These are phyloP conservation scores for Diplocarpon mali DNA, from an alignment of 2,329 filamentous ascomycete species.

Conservation along the genomic window DNA sequence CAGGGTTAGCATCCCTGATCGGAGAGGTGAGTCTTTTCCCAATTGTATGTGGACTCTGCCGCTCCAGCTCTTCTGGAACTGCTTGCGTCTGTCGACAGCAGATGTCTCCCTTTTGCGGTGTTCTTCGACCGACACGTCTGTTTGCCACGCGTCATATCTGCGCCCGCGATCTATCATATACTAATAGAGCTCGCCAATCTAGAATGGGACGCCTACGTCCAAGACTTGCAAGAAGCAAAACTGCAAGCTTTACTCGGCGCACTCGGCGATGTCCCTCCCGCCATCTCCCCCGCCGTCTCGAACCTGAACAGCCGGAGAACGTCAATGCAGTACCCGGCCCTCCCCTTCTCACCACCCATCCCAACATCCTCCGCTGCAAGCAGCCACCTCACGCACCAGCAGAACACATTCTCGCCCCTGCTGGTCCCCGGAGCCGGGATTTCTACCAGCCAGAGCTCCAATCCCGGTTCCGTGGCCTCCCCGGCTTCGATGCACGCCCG, in stretches of 20 bases:
- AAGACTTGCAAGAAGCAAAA: slow-evolving; percentile 80
- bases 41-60: not conserved
- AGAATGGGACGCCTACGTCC: slow-evolving; percentile 68
- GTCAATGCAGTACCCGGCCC: slow-evolving; percentile 62
- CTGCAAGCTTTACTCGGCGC: slow-evolving; percentile 83
- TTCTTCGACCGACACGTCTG: not conserved
- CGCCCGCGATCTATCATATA: not conserved
- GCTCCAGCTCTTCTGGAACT: slow-evolving; percentile 2
- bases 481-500: slow-evolving; percentile 56
- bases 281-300: slow-evolving; percentile 54
- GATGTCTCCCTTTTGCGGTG: not conserved
- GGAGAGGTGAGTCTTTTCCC: slow-evolving; percentile 25
- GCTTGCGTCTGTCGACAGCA: not conserved
- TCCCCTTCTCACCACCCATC: slow-evolving; percentile 76
- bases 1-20: slow-evolving; percentile 51
- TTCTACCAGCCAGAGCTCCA: slow-evolving; percentile 52
- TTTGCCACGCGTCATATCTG: not conserved
- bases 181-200: slow-evolving; percentile 8
- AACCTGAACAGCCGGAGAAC: slow-evolving; percentile 51
- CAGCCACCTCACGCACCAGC: slow-evolving; percentile 46
- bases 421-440: slow-evolving; percentile 51
- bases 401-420: slow-evolving; percentile 38
- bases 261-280: slow-evolving; percentile 59
- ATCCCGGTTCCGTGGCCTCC: slow-evolving; percentile 55
- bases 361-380: slow-evolving; percentile 70